phyloP scores from a whole-genome alignment of 2,329 filamentous ascomycete species.

The Polytolypa hystricis region DNA sequence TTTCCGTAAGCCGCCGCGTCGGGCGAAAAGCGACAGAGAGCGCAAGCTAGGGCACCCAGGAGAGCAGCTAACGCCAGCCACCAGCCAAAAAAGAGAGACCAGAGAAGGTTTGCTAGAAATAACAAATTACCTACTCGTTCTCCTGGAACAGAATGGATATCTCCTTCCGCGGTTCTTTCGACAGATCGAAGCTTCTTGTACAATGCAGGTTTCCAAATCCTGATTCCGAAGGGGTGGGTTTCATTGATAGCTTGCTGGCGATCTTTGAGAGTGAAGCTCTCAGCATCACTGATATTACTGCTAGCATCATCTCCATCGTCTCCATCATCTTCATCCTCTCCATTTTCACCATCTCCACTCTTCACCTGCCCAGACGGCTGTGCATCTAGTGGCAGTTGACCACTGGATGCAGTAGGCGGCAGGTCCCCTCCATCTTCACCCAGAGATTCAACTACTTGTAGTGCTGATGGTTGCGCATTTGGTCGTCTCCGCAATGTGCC shows the following conservation, averaged over 20 bases:
- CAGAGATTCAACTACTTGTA: constrained; percentile 27
- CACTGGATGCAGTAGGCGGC: constrained; percentile 22
- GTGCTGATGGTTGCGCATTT: constrained; percentile 21
- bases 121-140: constrained; percentile 76
- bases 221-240: constrained; percentile 96
- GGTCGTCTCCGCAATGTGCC: constrained; percentile 32
- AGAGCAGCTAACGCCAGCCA: constrained; percentile 76
- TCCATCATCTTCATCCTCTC: constrained; percentile 34
- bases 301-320: constrained; percentile 54
- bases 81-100: constrained; percentile 91
- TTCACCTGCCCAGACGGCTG: constrained; percentile 15
- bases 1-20: constrained; percentile 78
- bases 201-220: constrained; percentile 95
- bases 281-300: constrained; percentile 71
- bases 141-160: constrained; percentile 91
- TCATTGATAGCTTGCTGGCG: constrained; percentile 96
- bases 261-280: constrained; percentile 96
- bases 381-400: constrained; percentile 14
- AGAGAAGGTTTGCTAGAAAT: constrained; percentile 76
- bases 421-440: constrained; percentile 29
- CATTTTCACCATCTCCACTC: constrained; percentile 24
- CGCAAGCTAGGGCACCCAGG: constrained; percentile 64
- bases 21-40: constrained; percentile 64
- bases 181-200: constrained; percentile 98
- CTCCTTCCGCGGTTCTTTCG: constrained; percentile 87